Conservation (phyloP, 1,139 yeast genomes). For the Debaryomyces sp. region DNA sequence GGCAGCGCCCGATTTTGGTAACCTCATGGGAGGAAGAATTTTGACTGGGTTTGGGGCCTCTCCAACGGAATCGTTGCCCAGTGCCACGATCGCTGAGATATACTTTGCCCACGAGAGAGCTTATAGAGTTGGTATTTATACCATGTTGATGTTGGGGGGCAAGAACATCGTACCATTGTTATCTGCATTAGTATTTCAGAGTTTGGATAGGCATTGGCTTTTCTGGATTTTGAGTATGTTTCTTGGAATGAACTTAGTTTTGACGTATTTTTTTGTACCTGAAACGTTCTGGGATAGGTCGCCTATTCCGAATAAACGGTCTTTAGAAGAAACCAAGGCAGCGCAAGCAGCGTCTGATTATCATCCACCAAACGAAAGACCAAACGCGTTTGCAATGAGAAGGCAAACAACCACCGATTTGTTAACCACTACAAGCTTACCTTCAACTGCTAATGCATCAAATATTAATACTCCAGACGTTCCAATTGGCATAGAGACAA, state of each 20-base stretch:
- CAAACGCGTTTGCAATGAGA: slow-evolving; percentile 36
- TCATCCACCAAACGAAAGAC: slow-evolving; percentile 31
- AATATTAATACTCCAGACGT: slow-evolving; percentile 6
- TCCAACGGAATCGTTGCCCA: slow-evolving; percentile 64
- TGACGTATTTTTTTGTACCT: slow-evolving; percentile 59
- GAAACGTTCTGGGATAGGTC: slow-evolving; percentile 68
- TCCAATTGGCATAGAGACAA: slow-evolving; percentile 24
- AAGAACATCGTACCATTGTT: slow-evolving; percentile 61
- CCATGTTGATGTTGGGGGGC: slow-evolving; percentile 63
- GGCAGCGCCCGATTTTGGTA: slow-evolving; percentile 48
- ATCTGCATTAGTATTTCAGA: slow-evolving; percentile 54
- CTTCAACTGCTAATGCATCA: slow-evolving; percentile 19
- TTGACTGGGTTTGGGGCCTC: slow-evolving; percentile 62
- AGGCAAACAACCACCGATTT: slow-evolving; percentile 21
- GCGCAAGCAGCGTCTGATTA: slow-evolving; percentile 45
- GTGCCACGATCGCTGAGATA: slow-evolving; percentile 64
- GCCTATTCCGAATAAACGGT: slow-evolving; percentile 53
- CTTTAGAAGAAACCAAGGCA: slow-evolving; percentile 49
- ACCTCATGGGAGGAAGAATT: slow-evolving; percentile 59
- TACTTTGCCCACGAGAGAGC: slow-evolving; percentile 70
- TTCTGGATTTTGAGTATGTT: slow-evolving; percentile 62
- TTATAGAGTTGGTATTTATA: slow-evolving; percentile 62
- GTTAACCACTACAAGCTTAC: slow-evolving; percentile 21
- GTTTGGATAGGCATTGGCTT: slow-evolving; percentile 59
- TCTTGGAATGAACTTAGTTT: slow-evolving; percentile 47